These are phyloP conservation scores for Boechera stricta DNA, from an alignment of 345 rosid genomes.

Conservation along the genomic window DNA sequence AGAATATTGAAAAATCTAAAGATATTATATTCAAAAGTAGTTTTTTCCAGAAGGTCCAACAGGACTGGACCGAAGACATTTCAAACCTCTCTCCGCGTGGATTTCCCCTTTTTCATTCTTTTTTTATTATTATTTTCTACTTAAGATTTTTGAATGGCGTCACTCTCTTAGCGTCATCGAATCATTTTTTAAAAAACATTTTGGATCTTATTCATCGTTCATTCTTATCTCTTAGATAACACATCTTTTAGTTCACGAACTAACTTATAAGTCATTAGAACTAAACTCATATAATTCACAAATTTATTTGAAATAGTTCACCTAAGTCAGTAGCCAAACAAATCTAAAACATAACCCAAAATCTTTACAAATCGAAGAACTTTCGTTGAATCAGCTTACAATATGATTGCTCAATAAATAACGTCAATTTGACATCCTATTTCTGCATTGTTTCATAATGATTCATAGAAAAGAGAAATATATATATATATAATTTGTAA, in stretches of 20 bases:
- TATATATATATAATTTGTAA: too few species aligned
- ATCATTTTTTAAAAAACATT: background rate
- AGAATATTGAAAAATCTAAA: background rate
- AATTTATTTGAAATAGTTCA: too few species aligned
- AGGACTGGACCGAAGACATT: conserved; percentile 42
- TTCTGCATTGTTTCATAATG: too few species aligned
- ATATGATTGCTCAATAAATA: too few species aligned
- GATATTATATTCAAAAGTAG: too few species aligned
- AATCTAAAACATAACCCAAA: background rate
- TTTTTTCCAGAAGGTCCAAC: background rate
- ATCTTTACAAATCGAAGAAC: background rate
- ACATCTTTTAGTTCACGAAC: background rate
- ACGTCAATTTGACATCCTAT: too few species aligned
- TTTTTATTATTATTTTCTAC: background rate
- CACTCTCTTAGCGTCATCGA: background rate
- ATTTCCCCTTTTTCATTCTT: conserved; percentile 2
- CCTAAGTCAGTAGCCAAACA: background rate
- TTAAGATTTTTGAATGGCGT: background rate
- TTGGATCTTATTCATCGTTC: background rate
- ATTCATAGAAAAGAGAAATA: too few species aligned
- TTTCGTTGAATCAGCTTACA: too few species aligned
- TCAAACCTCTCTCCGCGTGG: conserved; percentile 49
- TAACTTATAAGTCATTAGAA: background rate
- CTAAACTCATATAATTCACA: background rate
- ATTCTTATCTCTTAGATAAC: background rate